Evolutionary conservation across 225 moss, liverwort and hornwort species (phyloP).

Genomic region (Climacium dendroides): DNA sequence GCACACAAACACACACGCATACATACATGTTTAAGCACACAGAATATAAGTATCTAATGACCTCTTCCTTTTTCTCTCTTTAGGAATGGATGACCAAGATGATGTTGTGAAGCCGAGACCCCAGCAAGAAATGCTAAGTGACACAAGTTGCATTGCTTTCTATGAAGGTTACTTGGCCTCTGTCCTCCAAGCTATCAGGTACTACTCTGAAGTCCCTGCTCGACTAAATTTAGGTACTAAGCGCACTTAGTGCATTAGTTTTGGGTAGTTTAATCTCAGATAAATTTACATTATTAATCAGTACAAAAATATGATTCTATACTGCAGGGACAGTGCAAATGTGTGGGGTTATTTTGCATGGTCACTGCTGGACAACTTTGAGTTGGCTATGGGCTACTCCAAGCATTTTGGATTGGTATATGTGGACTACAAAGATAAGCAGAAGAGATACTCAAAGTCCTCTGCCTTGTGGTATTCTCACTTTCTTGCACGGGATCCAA

Average conservation of each 20-base stretch:
- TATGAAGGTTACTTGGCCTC: conserved; percentile 44
- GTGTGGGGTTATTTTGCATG: conserved; percentile 32
- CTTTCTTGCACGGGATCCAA: not conserved
- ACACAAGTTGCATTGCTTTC: conserved; percentile 33
- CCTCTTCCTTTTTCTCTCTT: not conserved
- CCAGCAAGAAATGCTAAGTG: conserved; percentile 9
- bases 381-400: conserved; percentile 34
- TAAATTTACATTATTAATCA: not conserved
- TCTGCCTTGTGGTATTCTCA: conserved; percentile 32
- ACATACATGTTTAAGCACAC: not conserved
- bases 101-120: conserved; percentile 20
- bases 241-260: not conserved
- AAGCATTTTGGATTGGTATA: conserved; percentile 37
- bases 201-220: not conserved
- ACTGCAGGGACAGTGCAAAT: conserved; percentile 22
- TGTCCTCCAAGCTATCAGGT: conserved; percentile 26
- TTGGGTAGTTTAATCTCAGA: not conserved
- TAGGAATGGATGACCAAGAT: conserved; percentile 72
- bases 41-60: not conserved
- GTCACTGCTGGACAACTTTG: conserved; percentile 43
- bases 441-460: conserved; percentile 14
- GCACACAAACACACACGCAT: not conserved
- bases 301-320: not conserved
- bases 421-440: conserved; percentile 25
- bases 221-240: not conserved